A percentile compares a stretch with the other conserved stretches of the same genome.
phyloP scores from a whole-genome alignment of 129 eudicot species.

The Lactuca sativa region DNA sequence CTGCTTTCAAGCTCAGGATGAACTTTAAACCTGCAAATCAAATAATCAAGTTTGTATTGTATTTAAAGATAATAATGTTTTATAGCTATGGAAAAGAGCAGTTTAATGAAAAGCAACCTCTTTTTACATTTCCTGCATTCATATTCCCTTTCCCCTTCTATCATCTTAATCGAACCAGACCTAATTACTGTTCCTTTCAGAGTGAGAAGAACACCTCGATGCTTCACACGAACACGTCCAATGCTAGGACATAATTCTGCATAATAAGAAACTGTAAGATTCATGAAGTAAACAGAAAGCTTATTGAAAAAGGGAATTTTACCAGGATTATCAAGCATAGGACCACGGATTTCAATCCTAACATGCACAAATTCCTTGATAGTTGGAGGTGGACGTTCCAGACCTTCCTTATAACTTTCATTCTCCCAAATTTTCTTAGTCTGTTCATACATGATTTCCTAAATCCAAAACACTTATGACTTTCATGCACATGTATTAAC shows the following conservation, averaged over 20 bases:
- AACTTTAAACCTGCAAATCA: conserved; percentile 64
- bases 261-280: not conserved
- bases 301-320: conserved; percentile 1
- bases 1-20: conserved; percentile 91
- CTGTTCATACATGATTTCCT: conserved; percentile 42
- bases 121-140: conserved; percentile 83
- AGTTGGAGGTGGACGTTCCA: conserved; percentile 24
- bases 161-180: conserved; percentile 89
- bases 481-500: not conserved
- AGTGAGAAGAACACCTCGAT: conserved; percentile 90
- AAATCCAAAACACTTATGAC: conserved; percentile 8
- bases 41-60: not conserved
- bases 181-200: conserved; percentile 90
- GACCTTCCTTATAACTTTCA: conserved; percentile 23
- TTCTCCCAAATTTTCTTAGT: conserved; percentile 24
- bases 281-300: not conserved
- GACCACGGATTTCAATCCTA: conserved; percentile 66
- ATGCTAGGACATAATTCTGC: conserved; percentile 87
- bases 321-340: conserved; percentile 87
- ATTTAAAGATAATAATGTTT: not conserved
- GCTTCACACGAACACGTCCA: conserved; percentile 90
- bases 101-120: conserved; percentile 45
- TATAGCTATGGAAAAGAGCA: conserved; percentile 14
- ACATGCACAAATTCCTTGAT: conserved; percentile 74
- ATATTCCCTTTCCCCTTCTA: conserved; percentile 82